Conservation (phyloP, 139 green algal genomes). For the Asterochloris sp. region DNA sequence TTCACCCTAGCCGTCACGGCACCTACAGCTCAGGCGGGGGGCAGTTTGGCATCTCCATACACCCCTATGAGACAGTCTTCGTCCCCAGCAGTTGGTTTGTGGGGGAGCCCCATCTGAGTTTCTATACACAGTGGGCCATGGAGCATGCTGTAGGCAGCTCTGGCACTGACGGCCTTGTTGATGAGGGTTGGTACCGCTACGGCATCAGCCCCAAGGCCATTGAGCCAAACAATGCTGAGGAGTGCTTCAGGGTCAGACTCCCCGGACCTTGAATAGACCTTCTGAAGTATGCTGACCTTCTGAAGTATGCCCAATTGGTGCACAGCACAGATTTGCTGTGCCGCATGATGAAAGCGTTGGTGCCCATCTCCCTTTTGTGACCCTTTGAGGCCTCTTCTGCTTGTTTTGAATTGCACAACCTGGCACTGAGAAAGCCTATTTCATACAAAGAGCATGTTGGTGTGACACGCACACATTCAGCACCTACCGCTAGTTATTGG, state of each 20-base stretch:
- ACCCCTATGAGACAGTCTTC: constrained; percentile 76
- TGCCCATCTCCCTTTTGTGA: too few relatives aligned
- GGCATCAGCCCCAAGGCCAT: constrained; percentile 31
- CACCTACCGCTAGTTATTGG: too few relatives aligned
- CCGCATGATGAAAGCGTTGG: too few relatives aligned
- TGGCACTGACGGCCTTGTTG: constrained; percentile 49
- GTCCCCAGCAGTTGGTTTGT: constrained; percentile 73
- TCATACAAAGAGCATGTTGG: too few relatives aligned
- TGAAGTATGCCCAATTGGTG: too few relatives aligned
- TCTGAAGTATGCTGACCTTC: too few relatives aligned
- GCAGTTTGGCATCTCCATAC: constrained; percentile 48
- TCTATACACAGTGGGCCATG: constrained; percentile 36
- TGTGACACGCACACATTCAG: too few relatives aligned
- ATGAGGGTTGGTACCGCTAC: constrained; percentile 58
- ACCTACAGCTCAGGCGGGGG: constrained; percentile 43
- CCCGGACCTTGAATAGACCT: too few relatives aligned
- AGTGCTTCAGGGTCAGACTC: constrained; percentile 23
- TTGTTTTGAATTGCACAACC: too few relatives aligned
- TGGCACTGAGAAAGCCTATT: too few relatives aligned
- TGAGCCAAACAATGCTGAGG: constrained; percentile 23
- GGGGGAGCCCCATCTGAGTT: constrained; percentile 54
- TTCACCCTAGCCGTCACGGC: constrained; percentile 61
- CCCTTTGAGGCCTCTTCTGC: too few relatives aligned
- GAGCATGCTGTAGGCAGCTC: constrained; percentile 16
- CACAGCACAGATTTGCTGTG: too few relatives aligned